A percentile compares a stretch with the other conserved stretches of the same genome.
Conservation (phyloP, 2,329 filamentous ascomycete species). For the Aspergillus pseudoterreus region DNA sequence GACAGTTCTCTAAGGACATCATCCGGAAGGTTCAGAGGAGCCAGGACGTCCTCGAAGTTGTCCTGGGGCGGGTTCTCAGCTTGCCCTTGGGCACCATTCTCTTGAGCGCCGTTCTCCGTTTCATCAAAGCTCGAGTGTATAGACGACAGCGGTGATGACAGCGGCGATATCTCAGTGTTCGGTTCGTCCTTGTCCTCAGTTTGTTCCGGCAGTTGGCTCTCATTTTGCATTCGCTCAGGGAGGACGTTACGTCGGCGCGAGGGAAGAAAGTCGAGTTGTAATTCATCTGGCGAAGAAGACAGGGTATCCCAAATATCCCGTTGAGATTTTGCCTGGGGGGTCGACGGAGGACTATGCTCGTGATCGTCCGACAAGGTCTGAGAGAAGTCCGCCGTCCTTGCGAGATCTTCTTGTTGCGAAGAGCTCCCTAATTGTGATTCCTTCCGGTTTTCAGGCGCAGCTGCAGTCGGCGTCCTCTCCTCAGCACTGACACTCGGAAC, state of each 20-base stretch:
- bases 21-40: slow-evolving; percentile 23
- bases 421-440: neutral
- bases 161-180: slow-evolving; percentile 26
- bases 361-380: slow-evolving; percentile 5
- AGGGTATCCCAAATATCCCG: slow-evolving; percentile 25
- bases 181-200: slow-evolving; percentile 5
- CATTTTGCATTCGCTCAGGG: slow-evolving; percentile 3
- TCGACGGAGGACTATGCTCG: slow-evolving; percentile 8
- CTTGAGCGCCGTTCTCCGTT: neutral
- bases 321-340: slow-evolving; percentile 12
- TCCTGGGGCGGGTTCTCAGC: slow-evolving; percentile 1
- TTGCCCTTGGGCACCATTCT: neutral
- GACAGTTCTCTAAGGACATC: slow-evolving; percentile 24
- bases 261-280: slow-evolving; percentile 27
- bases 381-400: neutral
- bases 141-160: slow-evolving; percentile 35
- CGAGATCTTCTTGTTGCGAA: neutral
- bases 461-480: neutral
- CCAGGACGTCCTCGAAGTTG: slow-evolving; percentile 14
- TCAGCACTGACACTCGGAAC: neutral
- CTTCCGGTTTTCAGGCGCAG: neutral
- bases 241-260: slow-evolving; percentile 6
- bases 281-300: slow-evolving; percentile 35
- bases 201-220: neutral
- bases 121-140: slow-evolving; percentile 18